Evolutionary conservation across 2,329 filamentous ascomycete species (phyloP), one percentile per base, ranked within the genome.

Genomic region (Penicillium crustosum): DNA sequence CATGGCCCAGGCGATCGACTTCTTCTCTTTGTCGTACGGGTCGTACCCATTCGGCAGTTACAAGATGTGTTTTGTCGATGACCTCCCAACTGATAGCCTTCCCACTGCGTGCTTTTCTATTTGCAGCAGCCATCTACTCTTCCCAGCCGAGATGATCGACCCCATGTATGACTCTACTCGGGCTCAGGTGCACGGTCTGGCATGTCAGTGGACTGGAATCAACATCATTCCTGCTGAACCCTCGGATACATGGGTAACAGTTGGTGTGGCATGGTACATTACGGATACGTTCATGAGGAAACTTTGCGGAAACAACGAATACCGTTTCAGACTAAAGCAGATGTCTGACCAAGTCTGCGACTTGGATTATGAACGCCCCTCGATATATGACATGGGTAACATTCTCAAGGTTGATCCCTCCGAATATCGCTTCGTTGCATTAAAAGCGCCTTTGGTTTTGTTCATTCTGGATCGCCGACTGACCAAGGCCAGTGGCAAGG

Each of bases 381-480:
- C 91, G 0, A 81, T 99, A 12, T 87, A 89, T 61, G 87, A 91
- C 35, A 85, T 96, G 49, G 94, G 95, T 23, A 82, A 87, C 29
- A 81, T 88, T 49, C 79, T 97, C 10, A 86, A 90, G 62, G 78
- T 97, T 6, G 93, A 95, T 66, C 84, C 87, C 47, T 91, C 89
- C n/a, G 91, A 96, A 71, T 82, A 88, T 63, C 90, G 96, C 0
- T 97, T 99, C 64, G 89, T 99, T 82, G 84, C 87, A 17, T 80
- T 97, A 53, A 99, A 99, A 75, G 90, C 93, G 3, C 88, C 93
- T 0, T 80, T 97, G 23, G 91, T 99, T 5, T 82, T 99, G 15
- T 97, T 93, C 72, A 96, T 97, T 50, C 83, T 99, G 7, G 94
- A 99, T 71, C 91, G 93, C 67, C 86, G 94, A 41, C 83, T 99